Conservation (phyloP, 2,329 filamentous ascomycete genomes). For the Calonectria pseudoreteaudii region DNA sequence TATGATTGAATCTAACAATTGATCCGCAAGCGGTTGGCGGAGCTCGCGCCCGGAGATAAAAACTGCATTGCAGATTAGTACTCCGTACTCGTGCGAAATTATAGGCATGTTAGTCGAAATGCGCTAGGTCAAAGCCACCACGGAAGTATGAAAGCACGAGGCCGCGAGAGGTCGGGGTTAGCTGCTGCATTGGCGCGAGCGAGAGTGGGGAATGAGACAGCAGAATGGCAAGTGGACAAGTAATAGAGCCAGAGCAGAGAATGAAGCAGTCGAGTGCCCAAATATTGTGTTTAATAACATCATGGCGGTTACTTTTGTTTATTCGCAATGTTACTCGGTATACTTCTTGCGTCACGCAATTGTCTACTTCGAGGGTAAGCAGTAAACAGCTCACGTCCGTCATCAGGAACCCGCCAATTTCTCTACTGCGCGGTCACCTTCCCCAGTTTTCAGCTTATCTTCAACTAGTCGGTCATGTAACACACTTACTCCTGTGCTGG, state of each 20-base stretch:
- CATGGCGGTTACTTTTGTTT: neutral
- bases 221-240: neutral
- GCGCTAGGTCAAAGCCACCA: neutral
- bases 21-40: neutral
- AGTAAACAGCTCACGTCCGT: neutral
- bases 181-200: neutral
- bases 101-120: neutral
- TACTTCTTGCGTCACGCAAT: neutral
- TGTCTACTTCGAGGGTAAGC: neutral
- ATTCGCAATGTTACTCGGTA: neutral
- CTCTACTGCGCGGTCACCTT: neutral
- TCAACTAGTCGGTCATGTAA: neutral
- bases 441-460: neutral
- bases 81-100: too few species aligned
- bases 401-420: neutral
- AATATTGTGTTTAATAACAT: neutral
- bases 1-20: neutral
- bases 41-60: neutral
- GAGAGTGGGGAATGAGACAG: neutral
- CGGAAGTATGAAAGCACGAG: neutral
- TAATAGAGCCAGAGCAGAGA: neutral
- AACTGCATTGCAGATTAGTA: neutral
- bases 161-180: neutral
- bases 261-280: neutral
- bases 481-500: neutral